phyloP scores from a whole-genome alignment of 768 basidiomycete species.

The Saitozyma sp. region DNA sequence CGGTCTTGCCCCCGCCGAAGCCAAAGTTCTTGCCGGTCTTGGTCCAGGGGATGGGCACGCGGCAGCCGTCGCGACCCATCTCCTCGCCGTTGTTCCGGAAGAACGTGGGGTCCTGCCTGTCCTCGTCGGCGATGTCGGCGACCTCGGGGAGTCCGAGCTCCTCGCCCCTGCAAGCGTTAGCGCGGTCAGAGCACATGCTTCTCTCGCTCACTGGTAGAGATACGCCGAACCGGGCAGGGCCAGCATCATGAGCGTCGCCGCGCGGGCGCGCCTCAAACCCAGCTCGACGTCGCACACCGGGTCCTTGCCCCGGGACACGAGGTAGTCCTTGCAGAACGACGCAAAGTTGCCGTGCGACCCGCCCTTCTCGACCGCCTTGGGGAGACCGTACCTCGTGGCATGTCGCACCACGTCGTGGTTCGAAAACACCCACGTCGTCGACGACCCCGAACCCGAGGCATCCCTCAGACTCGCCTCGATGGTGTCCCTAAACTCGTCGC shows the following conservation, averaged over 20 bases:
- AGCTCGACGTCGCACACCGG: slow-evolving; percentile 21
- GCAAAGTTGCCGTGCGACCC: slow-evolving; percentile 3
- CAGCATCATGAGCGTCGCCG: slow-evolving; percentile 38
- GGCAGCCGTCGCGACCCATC: slow-evolving; percentile 43
- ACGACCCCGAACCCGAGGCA: slow-evolving; percentile 13
- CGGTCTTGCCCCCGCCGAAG: slow-evolving; percentile 23
- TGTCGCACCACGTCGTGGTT: slow-evolving; percentile 38
- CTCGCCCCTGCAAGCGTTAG: slow-evolving; percentile 30
- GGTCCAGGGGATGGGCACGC: slow-evolving; percentile 43
- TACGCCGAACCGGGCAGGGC: slow-evolving; percentile 43
- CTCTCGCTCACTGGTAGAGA: slow-evolving; percentile 36
- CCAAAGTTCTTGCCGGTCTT: slow-evolving; percentile 20
- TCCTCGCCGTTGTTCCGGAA: slow-evolving; percentile 30
- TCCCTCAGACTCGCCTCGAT: slow-evolving; percentile 24
- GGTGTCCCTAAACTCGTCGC: slow-evolving; percentile 22
- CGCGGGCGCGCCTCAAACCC: slow-evolving; percentile 29
- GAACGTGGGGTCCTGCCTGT: slow-evolving; percentile 43
- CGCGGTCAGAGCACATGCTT: not conserved
- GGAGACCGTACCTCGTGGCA: slow-evolving; percentile 37
- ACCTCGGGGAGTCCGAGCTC: slow-evolving; percentile 44
- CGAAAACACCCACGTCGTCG: slow-evolving; percentile 43
- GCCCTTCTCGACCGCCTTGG: slow-evolving; percentile 10
- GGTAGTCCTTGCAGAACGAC: slow-evolving; percentile 17
- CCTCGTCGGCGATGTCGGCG: slow-evolving; percentile 23
- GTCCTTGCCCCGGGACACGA: slow-evolving; percentile 14